Base-by-base conservation (phyloP, 768 basidiomycete species). In the Coprinopsis sp. region DNA sequence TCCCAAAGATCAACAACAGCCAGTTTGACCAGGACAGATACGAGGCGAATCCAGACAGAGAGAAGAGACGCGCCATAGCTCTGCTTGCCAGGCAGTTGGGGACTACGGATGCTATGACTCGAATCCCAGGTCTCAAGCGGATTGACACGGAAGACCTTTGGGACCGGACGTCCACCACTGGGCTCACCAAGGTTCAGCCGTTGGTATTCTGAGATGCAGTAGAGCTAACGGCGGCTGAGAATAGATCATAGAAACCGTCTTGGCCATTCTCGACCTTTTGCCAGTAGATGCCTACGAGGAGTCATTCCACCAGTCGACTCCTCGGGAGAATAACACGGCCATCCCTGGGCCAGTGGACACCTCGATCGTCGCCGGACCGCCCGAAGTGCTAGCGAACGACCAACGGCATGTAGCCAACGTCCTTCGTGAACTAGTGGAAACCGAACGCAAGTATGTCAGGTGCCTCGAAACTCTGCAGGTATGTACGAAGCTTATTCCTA, bases 401-500 rank as follows among this genome's bases (percentile, higher is more conserved):
- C 78, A 78, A 47, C 83, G 87, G 51, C 82, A 82, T 16, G 74
- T 87, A 44, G 81, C 81, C 63, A 86, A 87, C 54, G 86, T 87
- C 51, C 77, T 92, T 50, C 78, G 79, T 58, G 96, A 99, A 67
- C 81, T 97, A 55, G 79, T 98, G 37, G 88, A 91, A 64, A 97
- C 92, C 0, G 96, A 99, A 65, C 83, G 91, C 55, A 92, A 92
- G 68, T 98, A 92, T 64, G 95, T 98, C 4, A 87, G 90, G 65
- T 96, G 98, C 68, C 72, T 99, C 53, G 93, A 96, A 64, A 83
- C 92, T 58, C 87, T 98, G 77, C 93, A 95, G 79, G 93, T 91
- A 54, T 58, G 83, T 58, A 38, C 51, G 41, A 13, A 51, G 36
- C 18, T 46, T 46, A 38, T 18, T 30, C 4, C 33, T 21, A n/a